Evolutionary conservation across 2,329 filamentous ascomycete species (phyloP).

Genomic region (Fusarium sp.): DNA sequence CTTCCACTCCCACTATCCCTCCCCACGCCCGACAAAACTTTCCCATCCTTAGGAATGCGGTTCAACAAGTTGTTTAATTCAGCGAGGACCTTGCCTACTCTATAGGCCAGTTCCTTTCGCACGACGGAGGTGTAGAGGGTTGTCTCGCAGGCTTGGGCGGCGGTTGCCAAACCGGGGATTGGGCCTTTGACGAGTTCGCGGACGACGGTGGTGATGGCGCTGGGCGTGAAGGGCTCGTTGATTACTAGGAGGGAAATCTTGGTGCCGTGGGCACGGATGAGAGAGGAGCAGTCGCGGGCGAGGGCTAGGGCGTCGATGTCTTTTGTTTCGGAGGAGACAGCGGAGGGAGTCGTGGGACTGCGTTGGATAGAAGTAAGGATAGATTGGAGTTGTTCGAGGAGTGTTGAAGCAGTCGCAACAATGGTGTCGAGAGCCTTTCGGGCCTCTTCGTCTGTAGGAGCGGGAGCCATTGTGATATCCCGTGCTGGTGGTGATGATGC

Average conservation of each 20-base stretch:
- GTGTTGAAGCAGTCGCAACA: conserved; percentile 51
- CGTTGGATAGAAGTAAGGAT: conserved; percentile 55
- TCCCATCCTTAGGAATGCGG: conserved; percentile 69
- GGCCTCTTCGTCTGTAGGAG: conserved; percentile 42
- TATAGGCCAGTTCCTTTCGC: conserved; percentile 70
- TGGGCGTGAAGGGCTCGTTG: conserved; percentile 86
- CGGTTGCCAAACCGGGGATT: conserved; percentile 79
- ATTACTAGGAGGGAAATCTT: conserved; percentile 89
- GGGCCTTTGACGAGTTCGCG: conserved; percentile 77
- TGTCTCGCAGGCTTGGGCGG: conserved; percentile 72
- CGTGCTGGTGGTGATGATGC: conserved; percentile 5
- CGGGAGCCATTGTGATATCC: conserved; percentile 37
- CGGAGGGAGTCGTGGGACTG: conserved; percentile 37
- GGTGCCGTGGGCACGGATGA: conserved; percentile 85
- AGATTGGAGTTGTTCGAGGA: conserved; percentile 58
- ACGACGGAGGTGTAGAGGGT: conserved; percentile 71
- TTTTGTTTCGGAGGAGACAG: conserved; percentile 23
- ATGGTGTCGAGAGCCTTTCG: conserved; percentile 54
- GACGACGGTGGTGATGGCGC: conserved; percentile 77
- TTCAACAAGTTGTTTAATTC: conserved; percentile 71
- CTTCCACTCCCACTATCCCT: conserved; percentile 60
- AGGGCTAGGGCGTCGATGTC: conserved; percentile 71
- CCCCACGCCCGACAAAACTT: conserved; percentile 53
- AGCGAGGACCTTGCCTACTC: conserved; percentile 68
- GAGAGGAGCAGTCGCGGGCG: conserved; percentile 75